phyloP scores from a whole-genome alignment of 192 early-diverging fungal genomes.

The Backusella sp. region DNA sequence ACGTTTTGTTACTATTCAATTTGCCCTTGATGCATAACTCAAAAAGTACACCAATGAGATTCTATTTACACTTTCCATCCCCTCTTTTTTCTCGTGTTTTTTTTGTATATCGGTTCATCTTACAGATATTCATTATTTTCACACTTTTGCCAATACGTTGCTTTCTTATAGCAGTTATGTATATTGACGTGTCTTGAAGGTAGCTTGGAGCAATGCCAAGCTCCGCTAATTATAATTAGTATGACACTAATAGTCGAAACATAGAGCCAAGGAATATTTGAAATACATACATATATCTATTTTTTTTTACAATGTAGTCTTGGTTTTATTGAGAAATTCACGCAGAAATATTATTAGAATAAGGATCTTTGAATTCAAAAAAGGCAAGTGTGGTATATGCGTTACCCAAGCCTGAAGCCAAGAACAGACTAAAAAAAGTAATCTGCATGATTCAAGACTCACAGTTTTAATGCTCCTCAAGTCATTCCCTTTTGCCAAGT shows the following conservation, averaged over 20 bases:
- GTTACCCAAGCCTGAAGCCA: not conserved
- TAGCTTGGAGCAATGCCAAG: not conserved
- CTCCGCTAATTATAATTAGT: not conserved
- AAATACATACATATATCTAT: not conserved
- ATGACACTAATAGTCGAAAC: not conserved
- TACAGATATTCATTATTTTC: not conserved
- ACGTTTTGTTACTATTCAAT: not conserved
- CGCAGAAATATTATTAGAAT: not conserved
- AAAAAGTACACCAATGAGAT: not conserved
- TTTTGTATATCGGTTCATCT: not conserved
- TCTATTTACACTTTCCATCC: not conserved
- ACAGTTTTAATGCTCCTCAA: not conserved
- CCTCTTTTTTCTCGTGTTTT: too few species aligned
- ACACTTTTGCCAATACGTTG: not conserved
- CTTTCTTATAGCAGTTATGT: not conserved
- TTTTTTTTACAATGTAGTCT: not conserved
- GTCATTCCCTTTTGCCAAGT: not conserved
- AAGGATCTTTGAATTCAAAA: not conserved
- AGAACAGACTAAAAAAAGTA: not conserved
- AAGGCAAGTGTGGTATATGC: not conserved
- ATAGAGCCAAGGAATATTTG: not conserved
- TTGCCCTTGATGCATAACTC: not conserved
- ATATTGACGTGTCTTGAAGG: not conserved
- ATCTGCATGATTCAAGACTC: not conserved
- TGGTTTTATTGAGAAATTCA: not conserved